Evolutionary conservation across 2,329 filamentous ascomycete genomes (phyloP).

Genomic region (Cladosporium sp.): DNA sequence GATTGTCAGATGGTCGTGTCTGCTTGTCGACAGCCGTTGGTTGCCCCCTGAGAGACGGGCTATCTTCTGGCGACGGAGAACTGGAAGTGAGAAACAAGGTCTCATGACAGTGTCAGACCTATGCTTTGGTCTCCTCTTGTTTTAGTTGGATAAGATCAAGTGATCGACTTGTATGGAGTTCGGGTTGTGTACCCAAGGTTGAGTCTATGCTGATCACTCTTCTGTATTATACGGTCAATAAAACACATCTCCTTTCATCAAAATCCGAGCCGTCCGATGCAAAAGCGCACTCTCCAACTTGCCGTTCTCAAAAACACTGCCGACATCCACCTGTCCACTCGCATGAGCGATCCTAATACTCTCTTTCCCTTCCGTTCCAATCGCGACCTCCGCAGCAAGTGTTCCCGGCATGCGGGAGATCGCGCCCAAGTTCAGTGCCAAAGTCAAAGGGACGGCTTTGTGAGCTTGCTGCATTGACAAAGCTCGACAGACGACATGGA

Average conservation of each 20-base stretch:
- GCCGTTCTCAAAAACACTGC: constrained; percentile 22
- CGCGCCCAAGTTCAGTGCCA: constrained; percentile 39
- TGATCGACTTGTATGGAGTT: no score
- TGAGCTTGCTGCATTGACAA: constrained; percentile 43
- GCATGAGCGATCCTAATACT: constrained; percentile 27
- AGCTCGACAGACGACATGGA: constrained; percentile 39
- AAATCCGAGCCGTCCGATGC: constrained; percentile 25
- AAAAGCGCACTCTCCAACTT: constrained; percentile 25
- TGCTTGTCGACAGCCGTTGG: no score
- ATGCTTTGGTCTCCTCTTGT: no score
- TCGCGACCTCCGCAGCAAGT: constrained; percentile 20
- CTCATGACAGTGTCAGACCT: no score
- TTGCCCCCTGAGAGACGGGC: no score
- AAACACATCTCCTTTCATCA: constrained; percentile 30
- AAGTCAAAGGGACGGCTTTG: constrained; percentile 40
- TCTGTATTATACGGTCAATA: constrained; percentile 11
- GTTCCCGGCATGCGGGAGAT: constrained; percentile 31
- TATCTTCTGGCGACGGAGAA: no score
- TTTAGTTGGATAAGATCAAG: no score
- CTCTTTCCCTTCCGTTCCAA: constrained; percentile 16
- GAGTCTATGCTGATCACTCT: no score
- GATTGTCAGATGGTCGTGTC: no score
- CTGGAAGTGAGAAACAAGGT: no score
- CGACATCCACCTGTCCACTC: constrained; percentile 26
- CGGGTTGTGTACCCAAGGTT: no score